Percentiles rank a stretch among this genome's conserved stretches.
Evolutionary conservation across 495 filamentous ascomycete species (phyloP).

Genomic region (Penicillium pancosmium): DNA sequence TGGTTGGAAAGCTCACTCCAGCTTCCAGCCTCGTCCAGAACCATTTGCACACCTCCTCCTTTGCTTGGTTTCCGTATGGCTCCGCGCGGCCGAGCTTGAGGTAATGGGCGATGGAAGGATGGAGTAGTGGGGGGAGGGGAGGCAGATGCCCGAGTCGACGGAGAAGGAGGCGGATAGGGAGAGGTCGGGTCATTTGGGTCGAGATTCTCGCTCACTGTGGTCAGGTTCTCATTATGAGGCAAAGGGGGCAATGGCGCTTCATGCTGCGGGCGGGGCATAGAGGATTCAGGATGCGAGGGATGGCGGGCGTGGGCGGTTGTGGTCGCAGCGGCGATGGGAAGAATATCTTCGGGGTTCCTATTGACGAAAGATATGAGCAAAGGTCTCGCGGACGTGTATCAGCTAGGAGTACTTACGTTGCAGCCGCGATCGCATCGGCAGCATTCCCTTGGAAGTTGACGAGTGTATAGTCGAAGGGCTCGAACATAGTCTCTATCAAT

Average conservation of each 20-base stretch:
- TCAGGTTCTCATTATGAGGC: conserved; percentile 28
- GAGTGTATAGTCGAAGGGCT: conserved; percentile 91
- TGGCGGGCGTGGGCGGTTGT: conserved; percentile 39
- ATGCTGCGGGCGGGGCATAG: conserved; percentile 27
- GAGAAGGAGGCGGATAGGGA: conserved; percentile 27
- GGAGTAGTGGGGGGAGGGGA: conserved; percentile 37
- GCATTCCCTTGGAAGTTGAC: conserved; percentile 59
- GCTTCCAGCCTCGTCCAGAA: conserved; percentile 81
- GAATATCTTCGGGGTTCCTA: conserved; percentile 48
- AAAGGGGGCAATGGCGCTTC: conserved; percentile 31
- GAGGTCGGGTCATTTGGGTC: conserved; percentile 34
- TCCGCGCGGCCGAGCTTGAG: conserved; percentile 33
- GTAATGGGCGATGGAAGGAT: conserved; percentile 43
- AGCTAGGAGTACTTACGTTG: conserved; percentile 30
- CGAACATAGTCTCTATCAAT: conserved; percentile 92
- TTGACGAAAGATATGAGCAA: conserved; percentile 12
- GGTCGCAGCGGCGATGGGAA: conserved; percentile 34
- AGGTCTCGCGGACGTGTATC: background rate
- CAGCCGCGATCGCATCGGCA: conserved; percentile 43
- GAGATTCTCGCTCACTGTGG: conserved; percentile 32
- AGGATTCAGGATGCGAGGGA: conserved; percentile 43
- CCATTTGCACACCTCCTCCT: conserved; percentile 86
- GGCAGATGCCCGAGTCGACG: conserved; percentile 23
- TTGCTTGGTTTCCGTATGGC: conserved; percentile 65
- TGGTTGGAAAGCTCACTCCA: conserved; percentile 89